phyloP scores from a whole-genome alignment of 2,329 filamentous ascomycete species.

The Aspergillus sp. region DNA sequence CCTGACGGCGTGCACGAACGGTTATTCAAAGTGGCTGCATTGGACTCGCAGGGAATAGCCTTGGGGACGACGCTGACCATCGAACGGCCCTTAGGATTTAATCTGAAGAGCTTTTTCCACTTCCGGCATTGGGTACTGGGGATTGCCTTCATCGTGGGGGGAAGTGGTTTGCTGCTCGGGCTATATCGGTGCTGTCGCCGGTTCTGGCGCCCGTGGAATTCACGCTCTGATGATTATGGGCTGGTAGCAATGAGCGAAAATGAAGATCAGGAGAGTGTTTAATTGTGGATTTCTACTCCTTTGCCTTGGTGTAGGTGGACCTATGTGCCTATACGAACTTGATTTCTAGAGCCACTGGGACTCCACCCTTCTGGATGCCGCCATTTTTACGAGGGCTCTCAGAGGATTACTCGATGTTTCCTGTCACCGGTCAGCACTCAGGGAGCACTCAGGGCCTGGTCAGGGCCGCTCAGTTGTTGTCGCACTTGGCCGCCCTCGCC shows the following conservation, averaged over 20 bases:
- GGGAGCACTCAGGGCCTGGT: too few species aligned
- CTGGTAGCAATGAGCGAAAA: conserved; percentile 9
- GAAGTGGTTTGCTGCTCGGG: conserved; percentile 8
- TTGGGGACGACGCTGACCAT: conserved; percentile 11
- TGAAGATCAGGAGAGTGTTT: background rate
- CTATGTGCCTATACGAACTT: too few species aligned
- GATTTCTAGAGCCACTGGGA: too few species aligned
- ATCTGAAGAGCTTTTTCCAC: conserved; percentile 3
- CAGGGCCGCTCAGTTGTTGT: too few species aligned
- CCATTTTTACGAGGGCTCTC: too few species aligned
- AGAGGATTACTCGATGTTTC: too few species aligned
- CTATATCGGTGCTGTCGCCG: conserved; percentile 7
- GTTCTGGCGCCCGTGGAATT: conserved; percentile 1
- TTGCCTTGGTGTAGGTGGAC: too few species aligned
- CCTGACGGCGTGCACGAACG: conserved; percentile 6
- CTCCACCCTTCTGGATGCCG: too few species aligned
- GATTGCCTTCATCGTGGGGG: conserved; percentile 7
- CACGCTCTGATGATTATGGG: conserved; percentile 8
- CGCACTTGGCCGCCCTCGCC: too few species aligned
- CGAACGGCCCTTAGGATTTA: conserved; percentile 2
- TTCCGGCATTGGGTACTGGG: conserved; percentile 9
- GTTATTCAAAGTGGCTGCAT: conserved; percentile 14
- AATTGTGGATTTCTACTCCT: too few species aligned
- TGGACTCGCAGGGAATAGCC: conserved; percentile 11
- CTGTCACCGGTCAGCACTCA: too few species aligned